Conservation (phyloP, 148 eudicot genomes). For the Hydrangea macrophylla region DNA sequence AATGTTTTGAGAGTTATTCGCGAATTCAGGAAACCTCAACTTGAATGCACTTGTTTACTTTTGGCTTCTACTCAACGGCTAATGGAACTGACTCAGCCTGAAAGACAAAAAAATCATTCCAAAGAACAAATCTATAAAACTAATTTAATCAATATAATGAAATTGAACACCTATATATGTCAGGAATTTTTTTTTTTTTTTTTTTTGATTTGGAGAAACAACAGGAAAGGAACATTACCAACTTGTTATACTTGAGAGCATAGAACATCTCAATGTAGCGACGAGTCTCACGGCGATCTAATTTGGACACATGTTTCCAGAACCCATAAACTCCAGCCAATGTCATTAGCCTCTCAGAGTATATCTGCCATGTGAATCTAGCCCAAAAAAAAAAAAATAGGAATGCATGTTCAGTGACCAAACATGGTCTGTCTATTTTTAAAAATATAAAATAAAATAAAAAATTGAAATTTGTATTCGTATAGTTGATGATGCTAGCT, state of each 20-base stretch:
- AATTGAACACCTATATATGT: no score
- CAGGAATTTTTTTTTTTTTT: no score
- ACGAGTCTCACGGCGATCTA: conserved; percentile 82
- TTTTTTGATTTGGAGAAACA: conserved; percentile 29
- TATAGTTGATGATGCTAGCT: neutral
- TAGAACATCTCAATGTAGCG: conserved; percentile 97
- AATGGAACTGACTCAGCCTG: conserved; percentile 93
- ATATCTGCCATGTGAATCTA: conserved; percentile 97
- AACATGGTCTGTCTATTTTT: no score
- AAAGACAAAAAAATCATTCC: conserved; percentile 2
- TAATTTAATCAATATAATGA: neutral
- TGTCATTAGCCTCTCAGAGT: conserved; percentile 81
- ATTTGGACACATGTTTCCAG: conserved; percentile 94
- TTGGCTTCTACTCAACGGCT: conserved; percentile 51
- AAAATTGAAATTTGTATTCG: neutral
- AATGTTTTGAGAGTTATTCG: conserved; percentile 27
- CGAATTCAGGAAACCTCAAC: conserved; percentile 7
- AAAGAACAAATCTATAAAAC: neutral
- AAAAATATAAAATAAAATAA: neutral
- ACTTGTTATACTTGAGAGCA: conserved; percentile 82
- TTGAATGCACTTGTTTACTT: conserved; percentile 4
- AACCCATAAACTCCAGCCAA: conserved; percentile 95
- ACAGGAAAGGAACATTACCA: conserved; percentile 45
- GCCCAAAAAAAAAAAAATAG: neutral
- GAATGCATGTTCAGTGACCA: neutral